Percentiles rank a stretch among this genome's conserved stretches.
Conservation (phyloP, 768 basidiomycete genomes). For the Daedalea quercina region DNA sequence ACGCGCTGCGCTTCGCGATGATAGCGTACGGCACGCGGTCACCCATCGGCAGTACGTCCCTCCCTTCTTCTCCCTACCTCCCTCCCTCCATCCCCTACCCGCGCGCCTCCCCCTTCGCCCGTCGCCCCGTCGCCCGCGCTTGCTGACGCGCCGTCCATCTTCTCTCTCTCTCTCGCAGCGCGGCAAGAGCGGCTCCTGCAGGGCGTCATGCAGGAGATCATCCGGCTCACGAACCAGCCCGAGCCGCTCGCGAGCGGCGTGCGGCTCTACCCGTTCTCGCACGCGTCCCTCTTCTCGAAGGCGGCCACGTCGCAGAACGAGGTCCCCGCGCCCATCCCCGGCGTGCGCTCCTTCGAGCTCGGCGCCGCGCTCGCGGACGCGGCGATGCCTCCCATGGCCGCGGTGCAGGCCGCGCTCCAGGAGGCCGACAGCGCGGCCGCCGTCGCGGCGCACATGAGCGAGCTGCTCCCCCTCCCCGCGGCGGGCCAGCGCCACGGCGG, state of each 20-base stretch:
- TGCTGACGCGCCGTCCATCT: too few species aligned
- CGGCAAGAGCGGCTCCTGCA: conserved; percentile 81
- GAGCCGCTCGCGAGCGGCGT: conserved; percentile 67
- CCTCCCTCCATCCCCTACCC: too few species aligned
- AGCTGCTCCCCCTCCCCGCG: too few species aligned
- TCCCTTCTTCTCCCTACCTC: background rate
- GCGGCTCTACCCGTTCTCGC: conserved; percentile 74
- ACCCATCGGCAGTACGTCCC: conserved; percentile 68
- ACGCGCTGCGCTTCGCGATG: conserved; percentile 79
- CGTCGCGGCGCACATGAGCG: too few species aligned
- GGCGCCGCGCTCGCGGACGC: background rate
- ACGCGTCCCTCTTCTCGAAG: conserved; percentile 21
- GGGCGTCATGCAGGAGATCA: conserved; percentile 79
- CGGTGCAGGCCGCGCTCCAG: too few species aligned
- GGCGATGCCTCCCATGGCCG: background rate
- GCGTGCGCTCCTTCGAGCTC: conserved; percentile 13
- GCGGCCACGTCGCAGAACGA: conserved; percentile 12
- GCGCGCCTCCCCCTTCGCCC: too few species aligned
- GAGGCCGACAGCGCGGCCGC: too few species aligned
- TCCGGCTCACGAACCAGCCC: conserved; percentile 75
- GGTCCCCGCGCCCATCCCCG: conserved; percentile 19
- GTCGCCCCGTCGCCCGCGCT: conserved; percentile 76
- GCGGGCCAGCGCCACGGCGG: too few species aligned
- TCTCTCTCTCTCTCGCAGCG: conserved; percentile 33
- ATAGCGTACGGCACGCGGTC: conserved; percentile 73